These are phyloP conservation scores for Neoarthrinium moseri DNA, from an alignment of 2,329 filamentous ascomycete genomes.

Conservation along the genomic window DNA sequence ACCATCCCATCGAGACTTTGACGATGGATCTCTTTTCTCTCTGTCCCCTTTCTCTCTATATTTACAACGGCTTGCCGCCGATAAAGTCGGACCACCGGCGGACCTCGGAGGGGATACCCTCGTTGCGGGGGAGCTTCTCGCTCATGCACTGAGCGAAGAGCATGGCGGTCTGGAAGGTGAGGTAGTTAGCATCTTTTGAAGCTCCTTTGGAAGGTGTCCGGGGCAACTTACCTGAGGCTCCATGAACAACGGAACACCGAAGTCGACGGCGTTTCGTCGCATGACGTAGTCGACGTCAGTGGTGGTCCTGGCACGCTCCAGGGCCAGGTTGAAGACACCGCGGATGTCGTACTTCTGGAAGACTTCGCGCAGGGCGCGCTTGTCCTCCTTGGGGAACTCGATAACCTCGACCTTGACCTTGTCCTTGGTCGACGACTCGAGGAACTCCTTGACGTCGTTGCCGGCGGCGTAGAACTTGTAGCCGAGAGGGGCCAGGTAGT, in stretches of 20 bases:
- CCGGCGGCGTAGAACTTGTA: conserved; percentile 94
- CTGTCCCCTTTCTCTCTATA: conserved; percentile 1
- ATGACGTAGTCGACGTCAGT: conserved; percentile 97
- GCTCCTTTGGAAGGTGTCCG: not conserved
- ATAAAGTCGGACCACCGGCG: conserved; percentile 95
- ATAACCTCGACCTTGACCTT: conserved; percentile 80
- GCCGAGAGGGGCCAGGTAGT: conserved; percentile 83
- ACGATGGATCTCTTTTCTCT: conserved; percentile 2
- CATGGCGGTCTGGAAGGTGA: conserved; percentile 71
- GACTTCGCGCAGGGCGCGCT: conserved; percentile 88
- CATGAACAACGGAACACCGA: conserved; percentile 97
- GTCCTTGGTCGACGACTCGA: conserved; percentile 70
- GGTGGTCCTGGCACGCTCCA: conserved; percentile 77
- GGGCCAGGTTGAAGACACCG: conserved; percentile 92
- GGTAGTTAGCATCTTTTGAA: conserved; percentile 26
- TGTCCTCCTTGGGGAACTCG: conserved; percentile 95
- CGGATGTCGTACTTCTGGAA: conserved; percentile 97
- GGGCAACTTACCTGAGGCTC: conserved; percentile 78
- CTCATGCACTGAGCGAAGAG: conserved; percentile 97
- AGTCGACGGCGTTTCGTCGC: conserved; percentile 97
- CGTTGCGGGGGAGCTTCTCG: conserved; percentile 85
- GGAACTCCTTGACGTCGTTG: conserved; percentile 74
- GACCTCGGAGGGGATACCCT: conserved; percentile 89
- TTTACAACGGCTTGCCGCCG: conserved; percentile 76
- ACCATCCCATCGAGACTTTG: not conserved